These are phyloP conservation scores for Boletus tomentosulus DNA, from an alignment of 768 basidiomycete species.

Conservation along the genomic window DNA sequence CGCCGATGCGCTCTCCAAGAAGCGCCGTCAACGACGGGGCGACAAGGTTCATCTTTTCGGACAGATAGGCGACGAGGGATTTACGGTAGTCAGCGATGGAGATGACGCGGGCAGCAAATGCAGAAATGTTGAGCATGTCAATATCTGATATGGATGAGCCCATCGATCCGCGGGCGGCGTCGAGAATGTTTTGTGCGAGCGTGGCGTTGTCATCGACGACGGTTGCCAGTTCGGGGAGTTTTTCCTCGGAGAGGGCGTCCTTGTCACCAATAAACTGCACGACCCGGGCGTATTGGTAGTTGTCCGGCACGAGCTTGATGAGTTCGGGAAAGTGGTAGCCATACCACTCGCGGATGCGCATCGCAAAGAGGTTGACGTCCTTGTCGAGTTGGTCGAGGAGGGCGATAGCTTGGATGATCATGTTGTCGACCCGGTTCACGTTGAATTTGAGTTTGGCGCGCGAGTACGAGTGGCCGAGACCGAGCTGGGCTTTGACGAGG, in stretches of 20 bases:
- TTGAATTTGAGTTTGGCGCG: conserved; percentile 98
- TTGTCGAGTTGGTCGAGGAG: conserved; percentile 98
- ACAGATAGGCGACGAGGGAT: conserved; percentile 77
- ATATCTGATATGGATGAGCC: conserved; percentile 87
- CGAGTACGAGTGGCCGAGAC: conserved; percentile 96
- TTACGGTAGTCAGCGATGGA: conserved; percentile 94
- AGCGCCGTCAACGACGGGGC: conserved; percentile 90
- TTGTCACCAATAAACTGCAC: conserved; percentile 90
- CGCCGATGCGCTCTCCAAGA: conserved; percentile 89
- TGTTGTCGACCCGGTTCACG: conserved; percentile 94
- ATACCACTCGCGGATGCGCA: conserved; percentile 99
- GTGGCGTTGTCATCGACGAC: conserved; percentile 82
- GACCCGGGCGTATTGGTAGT: conserved; percentile 86
- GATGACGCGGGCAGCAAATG: conserved; percentile 87
- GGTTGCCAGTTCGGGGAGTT: conserved; percentile 71
- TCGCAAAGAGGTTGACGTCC: conserved; percentile 97
- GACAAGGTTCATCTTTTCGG: conserved; percentile 97
- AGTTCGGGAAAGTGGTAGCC: conserved; percentile 99
- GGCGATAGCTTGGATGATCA: conserved; percentile 99
- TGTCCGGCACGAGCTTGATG: conserved; percentile 88
- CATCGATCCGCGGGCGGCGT: conserved; percentile 93
- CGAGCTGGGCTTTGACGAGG: conserved; percentile 90
- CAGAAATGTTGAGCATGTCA: conserved; percentile 92
- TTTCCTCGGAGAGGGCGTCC: conserved; percentile 71
- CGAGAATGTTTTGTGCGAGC: conserved; percentile 88